These are phyloP conservation scores for Tirmania nivea DNA, from an alignment of 495 filamentous ascomycete genomes.

Conservation along the genomic window DNA sequence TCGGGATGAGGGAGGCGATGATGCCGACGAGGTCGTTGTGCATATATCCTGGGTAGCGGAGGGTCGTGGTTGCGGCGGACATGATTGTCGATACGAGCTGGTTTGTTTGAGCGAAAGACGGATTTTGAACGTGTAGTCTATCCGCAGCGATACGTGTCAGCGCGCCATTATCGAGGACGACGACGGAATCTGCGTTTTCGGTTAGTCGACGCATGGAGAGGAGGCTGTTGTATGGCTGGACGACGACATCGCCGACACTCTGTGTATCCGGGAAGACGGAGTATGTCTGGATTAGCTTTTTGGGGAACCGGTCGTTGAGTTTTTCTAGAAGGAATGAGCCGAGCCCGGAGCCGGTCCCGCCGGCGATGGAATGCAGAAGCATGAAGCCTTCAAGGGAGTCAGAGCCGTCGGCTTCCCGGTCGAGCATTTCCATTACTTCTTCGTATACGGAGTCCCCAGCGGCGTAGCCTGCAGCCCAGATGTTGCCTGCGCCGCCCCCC, in stretches of 20 bases:
- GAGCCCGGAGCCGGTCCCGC: conserved; percentile 83
- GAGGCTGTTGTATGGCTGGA: conserved; percentile 94
- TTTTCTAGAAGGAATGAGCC: conserved; percentile 89
- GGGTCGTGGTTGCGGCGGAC: conserved; percentile 90
- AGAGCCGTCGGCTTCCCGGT: conserved; percentile 92
- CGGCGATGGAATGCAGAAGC: conserved; percentile 93
- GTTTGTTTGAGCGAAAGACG: conserved; percentile 92
- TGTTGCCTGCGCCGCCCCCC: conserved; percentile 85
- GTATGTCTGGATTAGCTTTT: conserved; percentile 97
- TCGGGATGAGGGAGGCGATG: conserved; percentile 85
- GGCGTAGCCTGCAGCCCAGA: conserved; percentile 90
- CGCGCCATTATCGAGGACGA: conserved; percentile 93
- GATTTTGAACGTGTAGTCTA: conserved; percentile 75
- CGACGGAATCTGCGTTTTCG: conserved; percentile 91
- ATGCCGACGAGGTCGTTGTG: conserved; percentile 97
- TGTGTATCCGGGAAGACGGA: conserved; percentile 91
- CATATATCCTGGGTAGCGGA: conserved; percentile 97
- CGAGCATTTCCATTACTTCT: conserved; percentile 98
- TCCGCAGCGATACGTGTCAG: conserved; percentile 86
- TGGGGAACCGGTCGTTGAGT: conserved; percentile 92
- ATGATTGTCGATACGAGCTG: conserved; percentile 94
- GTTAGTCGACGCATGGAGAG: conserved; percentile 77
- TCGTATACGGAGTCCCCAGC: conserved; percentile 84
- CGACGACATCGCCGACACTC: conserved; percentile 67
- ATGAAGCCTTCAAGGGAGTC: conserved; percentile 97